Evolutionary conservation across 2,329 filamentous ascomycete species (phyloP).

Genomic region (Fonsecaea monophora): DNA sequence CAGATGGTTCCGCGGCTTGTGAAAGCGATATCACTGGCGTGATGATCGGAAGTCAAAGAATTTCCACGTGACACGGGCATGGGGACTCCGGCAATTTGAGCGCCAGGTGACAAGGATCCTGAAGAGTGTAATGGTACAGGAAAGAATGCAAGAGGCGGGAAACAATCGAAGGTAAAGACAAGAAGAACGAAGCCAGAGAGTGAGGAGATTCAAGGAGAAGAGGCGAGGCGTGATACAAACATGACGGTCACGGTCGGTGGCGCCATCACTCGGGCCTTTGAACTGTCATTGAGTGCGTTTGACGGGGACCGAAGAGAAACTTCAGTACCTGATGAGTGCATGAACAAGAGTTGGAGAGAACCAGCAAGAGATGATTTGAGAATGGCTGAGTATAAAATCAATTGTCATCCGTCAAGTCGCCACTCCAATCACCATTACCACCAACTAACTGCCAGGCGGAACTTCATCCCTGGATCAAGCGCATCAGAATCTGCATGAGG

Average conservation of each 20-base stretch:
- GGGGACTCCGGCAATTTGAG: neutral
- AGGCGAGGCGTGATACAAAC: neutral
- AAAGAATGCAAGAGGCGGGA: neutral
- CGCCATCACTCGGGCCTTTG: neutral
- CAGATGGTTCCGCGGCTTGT: neutral
- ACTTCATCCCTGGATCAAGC: constrained; percentile 7
- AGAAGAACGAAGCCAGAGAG: neutral
- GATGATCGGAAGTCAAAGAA: neutral
- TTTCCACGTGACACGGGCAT: neutral
- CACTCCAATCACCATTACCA: neutral
- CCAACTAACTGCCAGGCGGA: neutral
- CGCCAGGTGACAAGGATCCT: neutral
- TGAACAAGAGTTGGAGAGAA: neutral
- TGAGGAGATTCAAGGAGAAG: too few relatives aligned
- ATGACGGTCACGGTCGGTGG: neutral
- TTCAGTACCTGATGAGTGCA: neutral
- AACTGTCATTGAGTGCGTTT: too few relatives aligned
- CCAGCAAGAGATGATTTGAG: too few relatives aligned
- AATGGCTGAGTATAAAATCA: neutral
- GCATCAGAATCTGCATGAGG: constrained; percentile 5
- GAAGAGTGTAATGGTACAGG: neutral
- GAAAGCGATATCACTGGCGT: neutral
- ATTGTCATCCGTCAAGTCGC: neutral
- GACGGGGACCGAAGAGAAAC: too few relatives aligned
- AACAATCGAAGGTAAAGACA: neutral